Conservation (phyloP, 352 stramenopile species). For the Globisporangium mamillatum region DNA sequence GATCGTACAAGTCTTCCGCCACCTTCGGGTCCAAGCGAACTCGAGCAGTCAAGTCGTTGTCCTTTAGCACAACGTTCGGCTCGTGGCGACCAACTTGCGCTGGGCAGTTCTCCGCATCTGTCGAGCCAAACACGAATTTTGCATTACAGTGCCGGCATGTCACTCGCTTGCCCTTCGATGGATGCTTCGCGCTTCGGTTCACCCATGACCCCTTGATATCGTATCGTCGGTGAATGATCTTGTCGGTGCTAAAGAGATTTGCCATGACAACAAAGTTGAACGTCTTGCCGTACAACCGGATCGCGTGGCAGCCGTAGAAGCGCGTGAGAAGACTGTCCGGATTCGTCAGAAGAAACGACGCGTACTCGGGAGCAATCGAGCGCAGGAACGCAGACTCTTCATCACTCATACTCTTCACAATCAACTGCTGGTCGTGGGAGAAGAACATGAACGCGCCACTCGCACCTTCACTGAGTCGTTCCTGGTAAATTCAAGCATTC, state of each 20-base stretch:
- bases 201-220: slow-evolving; percentile 90
- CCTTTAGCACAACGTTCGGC: slow-evolving; percentile 84
- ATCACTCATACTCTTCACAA: slow-evolving; percentile 90
- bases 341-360: slow-evolving; percentile 78
- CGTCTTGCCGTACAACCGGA: slow-evolving; percentile 84
- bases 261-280: slow-evolving; percentile 91
- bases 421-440: slow-evolving; percentile 84
- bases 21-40: slow-evolving; percentile 73
- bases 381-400: slow-evolving; percentile 81
- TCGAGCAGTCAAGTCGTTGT: slow-evolving; percentile 85
- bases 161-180: slow-evolving; percentile 80
- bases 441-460: slow-evolving; percentile 90
- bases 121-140: slow-evolving; percentile 83
- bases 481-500: slow-evolving; percentile 16
- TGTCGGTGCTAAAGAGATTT: slow-evolving; percentile 82
- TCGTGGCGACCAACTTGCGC: slow-evolving; percentile 78
- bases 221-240: slow-evolving; percentile 83
- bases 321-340: slow-evolving; percentile 78
- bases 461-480: slow-evolving; percentile 81
- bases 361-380: slow-evolving; percentile 78
- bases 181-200: slow-evolving; percentile 84
- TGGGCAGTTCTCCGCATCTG: slow-evolving; percentile 74
- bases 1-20: slow-evolving; percentile 79
- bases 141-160: slow-evolving; percentile 87
- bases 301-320: slow-evolving; percentile 85